These are phyloP conservation scores for Avena eriantha DNA, from an alignment of 176 grass and related monocot genomes.

Conservation along the genomic window DNA sequence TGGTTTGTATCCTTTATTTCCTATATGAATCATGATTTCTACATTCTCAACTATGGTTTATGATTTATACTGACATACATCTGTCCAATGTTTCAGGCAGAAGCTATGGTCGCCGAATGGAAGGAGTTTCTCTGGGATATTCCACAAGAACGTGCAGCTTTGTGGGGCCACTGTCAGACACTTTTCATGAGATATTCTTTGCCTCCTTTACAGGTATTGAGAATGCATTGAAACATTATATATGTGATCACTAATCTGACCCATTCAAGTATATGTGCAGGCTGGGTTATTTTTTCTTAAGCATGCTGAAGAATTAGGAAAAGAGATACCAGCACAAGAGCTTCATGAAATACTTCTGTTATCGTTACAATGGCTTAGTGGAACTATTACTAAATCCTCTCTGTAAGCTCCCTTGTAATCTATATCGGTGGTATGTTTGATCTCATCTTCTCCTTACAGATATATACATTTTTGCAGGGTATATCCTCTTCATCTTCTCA, in stretches of 20 bases:
- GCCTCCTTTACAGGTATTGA: slow-evolving; percentile 69
- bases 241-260: background rate
- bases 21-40: background rate
- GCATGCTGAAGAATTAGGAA: slow-evolving; percentile 92
- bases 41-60: slow-evolving; percentile 20
- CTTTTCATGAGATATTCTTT: slow-evolving; percentile 88
- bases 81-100: slow-evolving; percentile 61
- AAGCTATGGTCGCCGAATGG: slow-evolving; percentile 98
- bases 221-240: slow-evolving; percentile 5
- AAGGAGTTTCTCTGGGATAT: slow-evolving; percentile 99
- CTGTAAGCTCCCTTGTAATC: slow-evolving; percentile 63
- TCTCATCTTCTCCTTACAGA: slow-evolving; percentile 27
- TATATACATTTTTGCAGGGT: slow-evolving; percentile 62
- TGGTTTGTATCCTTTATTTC: slow-evolving; percentile 10
- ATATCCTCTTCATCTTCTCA: slow-evolving; percentile 91
- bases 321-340: slow-evolving; percentile 84
- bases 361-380: slow-evolving; percentile 97
- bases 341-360: slow-evolving; percentile 92
- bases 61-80: slow-evolving; percentile 28
- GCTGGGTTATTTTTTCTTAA: slow-evolving; percentile 96
- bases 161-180: slow-evolving; percentile 94
- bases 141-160: slow-evolving; percentile 90
- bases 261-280: slow-evolving; percentile 44
- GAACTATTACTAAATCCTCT: slow-evolving; percentile 87
- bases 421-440: background rate